Evolutionary conservation across 2,329 filamentous ascomycete genomes (phyloP).

Genomic region (Endothia cerciana): DNA sequence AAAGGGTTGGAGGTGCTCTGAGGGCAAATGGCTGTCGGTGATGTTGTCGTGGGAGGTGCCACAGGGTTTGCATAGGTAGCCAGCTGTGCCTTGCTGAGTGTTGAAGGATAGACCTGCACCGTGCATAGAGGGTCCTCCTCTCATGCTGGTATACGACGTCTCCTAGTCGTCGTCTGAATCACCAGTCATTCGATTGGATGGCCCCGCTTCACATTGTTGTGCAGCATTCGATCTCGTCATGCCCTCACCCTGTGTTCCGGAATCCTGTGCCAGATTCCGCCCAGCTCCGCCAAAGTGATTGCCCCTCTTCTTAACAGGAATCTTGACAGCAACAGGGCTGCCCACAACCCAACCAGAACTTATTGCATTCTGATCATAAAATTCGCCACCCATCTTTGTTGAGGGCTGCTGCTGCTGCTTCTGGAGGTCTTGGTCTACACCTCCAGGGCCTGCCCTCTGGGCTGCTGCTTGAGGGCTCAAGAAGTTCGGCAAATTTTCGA

Average conservation of each 20-base stretch:
- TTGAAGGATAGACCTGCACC: constrained; percentile 17
- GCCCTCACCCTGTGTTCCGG: neutral
- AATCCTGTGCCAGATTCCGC: neutral
- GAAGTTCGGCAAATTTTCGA: neutral
- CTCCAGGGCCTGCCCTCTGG: neutral
- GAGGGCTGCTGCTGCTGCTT: neutral
- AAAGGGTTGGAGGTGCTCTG: constrained; percentile 3
- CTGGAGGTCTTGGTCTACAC: neutral
- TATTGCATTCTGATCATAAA: constrained; percentile 25
- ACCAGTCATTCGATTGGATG: constrained; percentile 19
- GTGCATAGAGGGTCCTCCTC: constrained; percentile 18
- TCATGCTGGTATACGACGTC: constrained; percentile 23
- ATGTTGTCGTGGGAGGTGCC: constrained; percentile 30
- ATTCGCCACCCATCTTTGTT: neutral
- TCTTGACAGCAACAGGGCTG: constrained; percentile 21
- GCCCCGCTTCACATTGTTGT: constrained; percentile 7
- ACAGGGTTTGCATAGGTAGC: constrained; percentile 22
- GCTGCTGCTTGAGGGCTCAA: constrained; percentile 26
- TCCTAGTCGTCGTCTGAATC: constrained; percentile 28
- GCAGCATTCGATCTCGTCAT: neutral
- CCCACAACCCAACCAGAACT: constrained; percentile 23
- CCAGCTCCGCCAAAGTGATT: constrained; percentile 8
- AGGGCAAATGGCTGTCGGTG: constrained; percentile 34
- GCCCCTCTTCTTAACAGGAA: constrained; percentile 19
- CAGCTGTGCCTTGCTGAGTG: neutral